phyloP scores from a whole-genome alignment of 768 basidiomycete genomes.

The Termitomyces sp. region DNA sequence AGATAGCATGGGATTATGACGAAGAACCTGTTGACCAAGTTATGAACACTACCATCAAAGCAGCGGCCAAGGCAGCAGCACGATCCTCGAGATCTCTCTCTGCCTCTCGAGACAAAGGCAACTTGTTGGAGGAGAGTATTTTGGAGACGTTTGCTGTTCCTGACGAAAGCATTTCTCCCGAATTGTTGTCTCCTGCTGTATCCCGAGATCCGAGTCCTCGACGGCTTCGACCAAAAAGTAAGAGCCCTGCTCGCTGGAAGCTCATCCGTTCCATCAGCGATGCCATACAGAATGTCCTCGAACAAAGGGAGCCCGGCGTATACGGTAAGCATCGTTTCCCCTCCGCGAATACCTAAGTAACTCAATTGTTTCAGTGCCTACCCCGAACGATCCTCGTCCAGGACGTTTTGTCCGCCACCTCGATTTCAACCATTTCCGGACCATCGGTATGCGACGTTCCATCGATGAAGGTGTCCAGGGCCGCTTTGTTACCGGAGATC shows the following conservation, averaged over 20 bases:
- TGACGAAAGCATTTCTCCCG: slow-evolving; percentile 66
- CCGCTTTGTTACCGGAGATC: slow-evolving; percentile 89
- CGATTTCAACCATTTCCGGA: slow-evolving; percentile 96
- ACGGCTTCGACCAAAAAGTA: slow-evolving; percentile 69
- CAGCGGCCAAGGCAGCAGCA: slow-evolving; percentile 58
- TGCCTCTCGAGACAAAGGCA: slow-evolving; percentile 30
- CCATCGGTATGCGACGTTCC: slow-evolving; percentile 92
- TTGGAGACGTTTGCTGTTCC: slow-evolving; percentile 55
- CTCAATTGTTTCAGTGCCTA: slow-evolving; percentile 45
- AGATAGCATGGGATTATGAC: slow-evolving; percentile 70
- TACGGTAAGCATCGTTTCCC: slow-evolving; percentile 44
- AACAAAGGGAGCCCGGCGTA: slow-evolving; percentile 56
- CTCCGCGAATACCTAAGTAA: not conserved
- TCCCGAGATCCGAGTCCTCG: slow-evolving; percentile 83
- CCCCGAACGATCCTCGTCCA: slow-evolving; percentile 63
- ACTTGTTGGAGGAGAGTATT: slow-evolving; percentile 56
- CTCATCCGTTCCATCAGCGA: slow-evolving; percentile 74
- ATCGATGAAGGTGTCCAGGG: slow-evolving; percentile 85
- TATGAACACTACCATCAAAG: slow-evolving; percentile 63
- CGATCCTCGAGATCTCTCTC: slow-evolving; percentile 34
- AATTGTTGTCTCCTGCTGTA: slow-evolving; percentile 71
- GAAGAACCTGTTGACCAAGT: slow-evolving; percentile 60
- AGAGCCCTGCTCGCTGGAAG: slow-evolving; percentile 82
- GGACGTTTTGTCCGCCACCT: slow-evolving; percentile 81
- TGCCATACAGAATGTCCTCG: slow-evolving; percentile 69